A percentile compares a stretch with the other conserved stretches of the same genome.
Evolutionary conservation across 441 rosid genomes (phyloP).

Genomic region (California macrophylla): DNA sequence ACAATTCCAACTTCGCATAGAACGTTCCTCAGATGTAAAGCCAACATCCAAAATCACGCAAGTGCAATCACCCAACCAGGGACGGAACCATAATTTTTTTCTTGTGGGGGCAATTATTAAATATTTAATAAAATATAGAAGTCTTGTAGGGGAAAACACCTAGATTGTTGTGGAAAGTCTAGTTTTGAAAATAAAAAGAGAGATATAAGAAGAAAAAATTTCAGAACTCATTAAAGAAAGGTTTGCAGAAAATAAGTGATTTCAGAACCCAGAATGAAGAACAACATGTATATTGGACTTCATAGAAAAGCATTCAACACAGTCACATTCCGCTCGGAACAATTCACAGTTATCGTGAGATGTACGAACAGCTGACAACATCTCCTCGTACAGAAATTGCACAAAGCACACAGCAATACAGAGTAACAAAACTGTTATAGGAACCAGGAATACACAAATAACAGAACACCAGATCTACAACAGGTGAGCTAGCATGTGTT

Average conservation of each 20-base stretch:
- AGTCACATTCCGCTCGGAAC: neutral
- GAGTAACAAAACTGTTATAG: neutral
- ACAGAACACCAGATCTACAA: neutral
- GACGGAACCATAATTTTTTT: too few species aligned
- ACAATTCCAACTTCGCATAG: too few species aligned
- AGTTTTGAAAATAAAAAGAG: too few species aligned
- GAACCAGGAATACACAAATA: slow-evolving; percentile 3
- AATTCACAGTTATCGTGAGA: neutral
- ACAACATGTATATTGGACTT: neutral
- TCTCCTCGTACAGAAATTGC: neutral
- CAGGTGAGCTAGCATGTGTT: neutral
- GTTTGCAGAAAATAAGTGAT: neutral
- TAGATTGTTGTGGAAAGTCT: too few species aligned
- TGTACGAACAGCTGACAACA: neutral
- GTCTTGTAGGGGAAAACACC: too few species aligned
- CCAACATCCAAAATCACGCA: too few species aligned
- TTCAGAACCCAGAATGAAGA: neutral
- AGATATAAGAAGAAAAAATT: too few species aligned
- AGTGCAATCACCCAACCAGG: too few species aligned
- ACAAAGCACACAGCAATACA: neutral
- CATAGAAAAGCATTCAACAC: neutral
- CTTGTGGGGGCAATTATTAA: too few species aligned
- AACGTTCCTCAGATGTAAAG: too few species aligned
- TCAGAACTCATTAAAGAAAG: neutral
- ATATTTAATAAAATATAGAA: too few species aligned